Evolutionary conservation across 2,329 filamentous ascomycete genomes (phyloP).

Genomic region (Emmonsia crescens): DNA sequence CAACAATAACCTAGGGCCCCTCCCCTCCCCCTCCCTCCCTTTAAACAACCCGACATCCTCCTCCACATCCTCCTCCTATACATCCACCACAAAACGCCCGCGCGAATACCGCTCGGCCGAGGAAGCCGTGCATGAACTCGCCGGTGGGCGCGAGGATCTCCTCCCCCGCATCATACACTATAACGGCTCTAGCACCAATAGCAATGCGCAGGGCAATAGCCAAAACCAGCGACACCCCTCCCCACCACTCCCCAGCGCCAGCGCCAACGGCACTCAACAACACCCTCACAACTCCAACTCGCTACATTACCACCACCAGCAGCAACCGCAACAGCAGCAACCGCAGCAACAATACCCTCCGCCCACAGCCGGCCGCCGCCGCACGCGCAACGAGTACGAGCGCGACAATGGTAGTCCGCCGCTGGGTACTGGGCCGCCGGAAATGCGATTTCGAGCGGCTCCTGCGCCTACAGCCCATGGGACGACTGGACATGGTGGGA

Average conservation of each 20-base stretch:
- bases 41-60: constrained; percentile 21
- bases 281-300: constrained; percentile 29
- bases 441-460: constrained; percentile 31
- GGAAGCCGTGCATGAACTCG: constrained; percentile 81
- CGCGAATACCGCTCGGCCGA: constrained; percentile 93
- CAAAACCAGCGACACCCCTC: constrained; percentile 20
- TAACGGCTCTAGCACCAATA: constrained; percentile 49
- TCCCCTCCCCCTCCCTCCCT: constrained; percentile 70
- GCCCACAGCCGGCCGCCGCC: constrained; percentile 45
- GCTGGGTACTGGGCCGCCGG: constrained; percentile 62
- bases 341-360: background rate
- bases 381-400: constrained; percentile 83
- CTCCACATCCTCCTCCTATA: constrained; percentile 27
- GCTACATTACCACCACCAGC: constrained; percentile 15
- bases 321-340: constrained; percentile 15
- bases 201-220: constrained; percentile 30
- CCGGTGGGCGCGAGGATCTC: constrained; percentile 83
- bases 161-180: constrained; percentile 93
- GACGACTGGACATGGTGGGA: background rate
- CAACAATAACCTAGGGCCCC: constrained; percentile 41
- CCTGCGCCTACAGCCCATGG: constrained; percentile 15
- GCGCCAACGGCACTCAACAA: constrained; percentile 16
- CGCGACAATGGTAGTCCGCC: constrained; percentile 76
- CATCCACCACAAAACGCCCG: constrained; percentile 43
- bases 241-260: constrained; percentile 16